Evolutionary conservation across 805 yeast genomes (phyloP).

Genomic region (Ogataea paraovalis): DNA sequence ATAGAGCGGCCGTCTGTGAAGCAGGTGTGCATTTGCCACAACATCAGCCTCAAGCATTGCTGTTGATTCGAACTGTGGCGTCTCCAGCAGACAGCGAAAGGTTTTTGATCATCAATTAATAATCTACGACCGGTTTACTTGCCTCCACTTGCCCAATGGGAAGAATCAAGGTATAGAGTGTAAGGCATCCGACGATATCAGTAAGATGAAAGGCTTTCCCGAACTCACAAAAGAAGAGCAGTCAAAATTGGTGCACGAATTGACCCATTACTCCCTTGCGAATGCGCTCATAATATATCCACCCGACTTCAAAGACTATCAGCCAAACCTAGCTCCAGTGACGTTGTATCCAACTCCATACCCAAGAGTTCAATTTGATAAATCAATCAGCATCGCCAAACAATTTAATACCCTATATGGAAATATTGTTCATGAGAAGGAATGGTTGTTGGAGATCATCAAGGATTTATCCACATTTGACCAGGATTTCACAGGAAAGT

Average conservation of each 20-base stretch:
- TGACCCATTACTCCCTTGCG: slow-evolving; percentile 70
- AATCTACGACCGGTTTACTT: too few species aligned
- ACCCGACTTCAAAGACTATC: slow-evolving; percentile 42
- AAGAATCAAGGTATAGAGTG: too few species aligned
- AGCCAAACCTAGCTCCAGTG: slow-evolving; percentile 72
- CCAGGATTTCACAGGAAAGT: slow-evolving; percentile 74
- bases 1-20: too few species aligned
- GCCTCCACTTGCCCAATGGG: too few species aligned
- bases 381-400: slow-evolving; percentile 63
- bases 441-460: slow-evolving; percentile 62
- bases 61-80: too few species aligned
- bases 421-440: slow-evolving; percentile 50
- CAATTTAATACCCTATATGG: slow-evolving; percentile 73
- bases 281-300: slow-evolving; percentile 85
- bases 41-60: too few species aligned
- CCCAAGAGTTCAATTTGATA: slow-evolving; percentile 60
- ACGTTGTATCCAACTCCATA: slow-evolving; percentile 91
- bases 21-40: too few species aligned
- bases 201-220: slow-evolving; percentile 14
- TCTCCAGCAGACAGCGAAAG: too few species aligned
- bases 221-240: slow-evolving; percentile 5
- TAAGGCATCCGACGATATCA: too few species aligned
- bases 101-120: too few species aligned
- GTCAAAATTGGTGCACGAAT: slow-evolving; percentile 22
- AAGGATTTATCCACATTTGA: slow-evolving; percentile 55